These are phyloP conservation scores for Paramarasmius palmivorus DNA, from an alignment of 1,284 basidiomycete genomes.

Conservation along the genomic window DNA sequence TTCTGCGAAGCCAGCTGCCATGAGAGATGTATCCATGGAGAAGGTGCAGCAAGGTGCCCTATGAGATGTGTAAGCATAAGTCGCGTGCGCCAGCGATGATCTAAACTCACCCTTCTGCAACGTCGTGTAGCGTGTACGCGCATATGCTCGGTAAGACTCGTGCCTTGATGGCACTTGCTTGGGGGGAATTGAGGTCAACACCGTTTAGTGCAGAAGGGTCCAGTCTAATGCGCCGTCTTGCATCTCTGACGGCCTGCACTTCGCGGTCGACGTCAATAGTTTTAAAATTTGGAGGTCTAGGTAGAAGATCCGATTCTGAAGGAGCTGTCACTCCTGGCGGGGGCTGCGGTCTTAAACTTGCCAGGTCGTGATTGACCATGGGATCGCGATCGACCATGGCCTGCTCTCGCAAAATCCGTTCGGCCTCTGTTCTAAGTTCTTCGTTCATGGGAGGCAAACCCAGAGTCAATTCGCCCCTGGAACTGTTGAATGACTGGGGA, in stretches of 20 bases:
- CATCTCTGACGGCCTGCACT: constrained; percentile 88
- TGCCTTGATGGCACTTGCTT: constrained; percentile 54
- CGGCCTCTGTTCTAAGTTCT: constrained; percentile 78
- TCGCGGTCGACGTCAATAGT: constrained; percentile 90
- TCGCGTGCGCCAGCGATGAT: constrained; percentile 9
- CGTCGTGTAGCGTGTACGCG: constrained; percentile 90
- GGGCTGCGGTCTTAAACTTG: constrained; percentile 47
- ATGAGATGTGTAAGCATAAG: constrained; percentile 8
- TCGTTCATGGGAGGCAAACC: constrained; percentile 79
- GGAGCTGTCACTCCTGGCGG: constrained; percentile 62
- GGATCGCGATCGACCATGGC: constrained; percentile 71
- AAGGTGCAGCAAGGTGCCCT: constrained; percentile 89
- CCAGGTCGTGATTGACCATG: constrained; percentile 61
- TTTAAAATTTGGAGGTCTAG: constrained; percentile 81
- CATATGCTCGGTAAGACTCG: constrained; percentile 87
- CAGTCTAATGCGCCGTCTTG: constrained; percentile 84
- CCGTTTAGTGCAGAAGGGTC: constrained; percentile 69
- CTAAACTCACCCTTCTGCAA: constrained; percentile 77
- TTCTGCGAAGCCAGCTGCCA: constrained; percentile 96
- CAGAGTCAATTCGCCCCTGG: constrained; percentile 79
- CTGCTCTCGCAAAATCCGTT: constrained; percentile 71
- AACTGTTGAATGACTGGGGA: constrained; percentile 72
- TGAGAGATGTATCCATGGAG: constrained; percentile 89
- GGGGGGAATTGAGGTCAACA: constrained; percentile 57
- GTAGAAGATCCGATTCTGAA: constrained; percentile 73